phyloP scores from a whole-genome alignment of 495 filamentous ascomycete genomes.

The Parathielavia appendiculata region DNA sequence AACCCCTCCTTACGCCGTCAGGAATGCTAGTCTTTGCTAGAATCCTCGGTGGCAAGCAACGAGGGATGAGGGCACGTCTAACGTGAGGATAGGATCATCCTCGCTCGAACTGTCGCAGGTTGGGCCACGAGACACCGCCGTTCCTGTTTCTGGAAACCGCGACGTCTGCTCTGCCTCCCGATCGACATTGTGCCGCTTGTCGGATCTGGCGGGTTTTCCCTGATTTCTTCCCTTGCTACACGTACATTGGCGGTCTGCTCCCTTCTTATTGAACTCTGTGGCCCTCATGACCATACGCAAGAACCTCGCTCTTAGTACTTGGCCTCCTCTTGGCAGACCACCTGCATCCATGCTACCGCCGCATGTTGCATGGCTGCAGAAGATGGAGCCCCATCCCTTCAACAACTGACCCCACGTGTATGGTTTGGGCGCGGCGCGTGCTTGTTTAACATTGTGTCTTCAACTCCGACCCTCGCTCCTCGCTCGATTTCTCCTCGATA shows the following conservation, averaged over 20 bases:
- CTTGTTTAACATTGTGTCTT: background rate
- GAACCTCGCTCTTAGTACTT: conserved; percentile 9
- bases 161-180: conserved; percentile 7
- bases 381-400: background rate
- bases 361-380: background rate
- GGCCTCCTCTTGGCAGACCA: conserved; percentile 13
- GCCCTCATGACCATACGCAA: conserved; percentile 7
- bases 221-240: background rate
- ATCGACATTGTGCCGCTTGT: background rate
- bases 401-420: background rate
- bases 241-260: background rate
- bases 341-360: conserved; percentile 3
- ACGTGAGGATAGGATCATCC: background rate
- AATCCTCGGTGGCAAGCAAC: background rate
- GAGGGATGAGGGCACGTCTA: background rate
- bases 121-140: background rate
- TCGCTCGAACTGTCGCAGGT: background rate
- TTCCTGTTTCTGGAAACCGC: conserved; percentile 4
- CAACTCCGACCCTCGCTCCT: background rate
- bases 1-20: background rate
- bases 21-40: background rate
- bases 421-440: too few species aligned
- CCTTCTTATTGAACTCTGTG: background rate
- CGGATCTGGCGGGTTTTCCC: conserved; percentile 3
- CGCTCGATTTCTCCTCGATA: background rate